Base-by-base conservation (phyloP, 2,329 filamentous ascomycete genomes). In the Phaeomoniella chlamydospora region DNA sequence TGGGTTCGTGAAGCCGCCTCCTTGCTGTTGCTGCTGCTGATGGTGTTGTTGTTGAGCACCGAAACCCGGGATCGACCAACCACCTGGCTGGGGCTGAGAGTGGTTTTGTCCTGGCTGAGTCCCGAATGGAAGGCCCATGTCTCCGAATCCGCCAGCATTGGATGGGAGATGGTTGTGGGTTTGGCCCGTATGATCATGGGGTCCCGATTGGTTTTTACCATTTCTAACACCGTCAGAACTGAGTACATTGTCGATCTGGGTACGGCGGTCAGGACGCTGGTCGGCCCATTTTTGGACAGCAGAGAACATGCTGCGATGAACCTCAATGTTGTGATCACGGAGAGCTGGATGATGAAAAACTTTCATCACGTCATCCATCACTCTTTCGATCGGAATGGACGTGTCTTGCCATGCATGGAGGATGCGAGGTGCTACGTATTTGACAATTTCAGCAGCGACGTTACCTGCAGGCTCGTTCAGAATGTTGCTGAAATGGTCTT, bases 351-450 rank as follows among this genome's bases (percentile, higher is more conserved):
- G 90, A 55, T 98, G 90, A 62, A 96, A 93, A 9, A 84, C 77
- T 15, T 74, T 73, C 33, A 86, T 62, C 29, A 92, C 74, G 46
- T 96, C 88, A 43, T 83, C 67, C 42, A 87, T 67, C 1, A 96
- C 80, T 56, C 92, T 81, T 26, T 92, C 73, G 3, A 90, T 79
- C 0, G 84, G 74, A 1, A 94, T 77, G 31, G 79, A 75, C 2
- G 80, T 73, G 53, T 96, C 82, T 44, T 96, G 83, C 85, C 87
- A 96, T 3, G 87, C 88, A 52, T 88, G 93, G 14, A 98, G 68
- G 33, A 96, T 64, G 19, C 88, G 81, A 2, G 88, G 88, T 2
- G 86, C 83, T 18, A 81, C 74, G 49, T 93, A 96, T 64, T 92
- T 77, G 15, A 96, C 61, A 39, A 94, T 80, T 0, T 75, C 77